These are phyloP conservation scores for Danielia reshetovae DNA, from an alignment of 805 yeast genomes.

Conservation along the genomic window DNA sequence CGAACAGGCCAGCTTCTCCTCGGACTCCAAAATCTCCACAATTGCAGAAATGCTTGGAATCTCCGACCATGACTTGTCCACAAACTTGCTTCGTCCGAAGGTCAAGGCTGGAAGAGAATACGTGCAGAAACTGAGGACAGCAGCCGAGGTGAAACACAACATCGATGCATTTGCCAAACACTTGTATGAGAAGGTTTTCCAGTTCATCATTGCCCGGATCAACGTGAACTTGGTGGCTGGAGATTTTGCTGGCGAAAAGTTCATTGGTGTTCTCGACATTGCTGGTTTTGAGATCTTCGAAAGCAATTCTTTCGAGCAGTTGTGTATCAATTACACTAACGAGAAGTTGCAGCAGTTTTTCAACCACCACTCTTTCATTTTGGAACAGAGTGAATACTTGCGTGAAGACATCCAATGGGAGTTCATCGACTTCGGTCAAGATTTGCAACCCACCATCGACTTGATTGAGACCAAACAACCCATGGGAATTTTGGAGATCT, in stretches of 20 bases:
- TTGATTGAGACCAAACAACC: slow-evolving; percentile 73
- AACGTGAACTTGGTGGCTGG: slow-evolving; percentile 53
- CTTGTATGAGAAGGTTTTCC: slow-evolving; percentile 80
- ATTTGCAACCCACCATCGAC: slow-evolving; percentile 90
- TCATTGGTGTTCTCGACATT: slow-evolving; percentile 56
- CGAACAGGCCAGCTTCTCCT: slow-evolving; percentile 71
- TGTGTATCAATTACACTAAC: slow-evolving; percentile 58
- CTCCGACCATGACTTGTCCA: slow-evolving; percentile 44
- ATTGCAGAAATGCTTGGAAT: slow-evolving; percentile 68
- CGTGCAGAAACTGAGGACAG: slow-evolving; percentile 73
- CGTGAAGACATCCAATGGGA: slow-evolving; percentile 61
- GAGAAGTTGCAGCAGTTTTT: slow-evolving; percentile 59
- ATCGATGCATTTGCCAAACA: slow-evolving; percentile 87
- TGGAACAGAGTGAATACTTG: slow-evolving; percentile 58
- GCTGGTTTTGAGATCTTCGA: slow-evolving; percentile 62
- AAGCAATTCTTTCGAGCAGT: slow-evolving; percentile 55
- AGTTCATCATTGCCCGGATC: slow-evolving; percentile 68
- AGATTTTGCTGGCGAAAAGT: slow-evolving; percentile 22
- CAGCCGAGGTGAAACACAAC: slow-evolving; percentile 74
- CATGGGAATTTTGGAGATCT: slow-evolving; percentile 77
- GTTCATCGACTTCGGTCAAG: slow-evolving; percentile 91
- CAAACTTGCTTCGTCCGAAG: slow-evolving; percentile 66
- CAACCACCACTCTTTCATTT: slow-evolving; percentile 58
- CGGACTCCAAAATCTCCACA: slow-evolving; percentile 44
- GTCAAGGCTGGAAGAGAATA: slow-evolving; percentile 89